Evolutionary conservation across 2,329 filamentous ascomycete genomes (phyloP), one percentile per base, ranked within the genome.

Genomic region (Pyrenophora tritici-repentis): DNA sequence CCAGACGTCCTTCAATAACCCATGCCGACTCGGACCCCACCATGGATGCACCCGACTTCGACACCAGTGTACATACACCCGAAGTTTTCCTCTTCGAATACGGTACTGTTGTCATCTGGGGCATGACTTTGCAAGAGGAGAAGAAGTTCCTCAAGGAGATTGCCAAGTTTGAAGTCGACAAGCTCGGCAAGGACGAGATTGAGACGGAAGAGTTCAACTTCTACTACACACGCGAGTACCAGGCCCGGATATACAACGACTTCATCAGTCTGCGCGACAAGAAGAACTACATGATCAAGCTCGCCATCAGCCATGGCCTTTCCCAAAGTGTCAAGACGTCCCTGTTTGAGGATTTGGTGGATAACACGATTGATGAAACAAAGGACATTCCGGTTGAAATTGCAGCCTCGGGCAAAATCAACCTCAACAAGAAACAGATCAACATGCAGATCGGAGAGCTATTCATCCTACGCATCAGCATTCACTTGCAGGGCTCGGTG

Each of bases 381-480:
- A 95, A 96, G 71, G 90, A 95, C 52, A 89, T 99, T 4, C 94
- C 94, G 0, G 87, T 90, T 7, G 90, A 96, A 73, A 96, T 99
- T 63, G 93, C 94, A 2, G 79, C 89, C 59, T 97, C 93, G 0
- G 94, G 94, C 58, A 94, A 92, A 68, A 94, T 99, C 68, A 87
- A 90, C 47, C 84, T 99, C 51, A 91, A 87, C 51, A 86, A 93
- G 36, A 86, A 86, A 52, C 86, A 97, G 72, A 97, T 99, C 80
- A 97, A 97, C 79, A 97, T 97, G 92, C 92, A 97, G 76, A 97
- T 99, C 55, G 94, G 94, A 72, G 92, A 99, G 77, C 84, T 99
- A 46, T 99, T 99, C 75, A 97, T 99, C 69, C 79, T 99, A 26
- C 86, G 94, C 53, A 97, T 99, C 78, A 97, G 94, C 73, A 97